Evolutionary conservation across 352 stramenopile species (phyloP).

Genomic region (Peronospora tabacina): DNA sequence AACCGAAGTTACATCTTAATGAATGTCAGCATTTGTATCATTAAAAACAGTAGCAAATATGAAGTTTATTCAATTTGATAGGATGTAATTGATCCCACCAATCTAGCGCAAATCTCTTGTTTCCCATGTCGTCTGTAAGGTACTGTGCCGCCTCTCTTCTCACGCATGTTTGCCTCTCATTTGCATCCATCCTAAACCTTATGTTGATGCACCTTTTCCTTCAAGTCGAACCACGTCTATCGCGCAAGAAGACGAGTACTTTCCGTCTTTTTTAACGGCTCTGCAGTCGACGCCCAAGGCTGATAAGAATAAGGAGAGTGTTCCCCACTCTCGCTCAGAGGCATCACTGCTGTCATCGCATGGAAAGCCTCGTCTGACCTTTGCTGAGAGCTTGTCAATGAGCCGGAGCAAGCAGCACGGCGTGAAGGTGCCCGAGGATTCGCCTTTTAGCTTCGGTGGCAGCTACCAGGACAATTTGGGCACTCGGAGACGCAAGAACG

Average conservation of each 20-base stretch:
- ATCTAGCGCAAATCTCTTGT: neutral
- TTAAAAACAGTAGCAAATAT: too few relatives aligned
- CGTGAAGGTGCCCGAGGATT: constrained; percentile 41
- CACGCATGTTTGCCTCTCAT: neutral
- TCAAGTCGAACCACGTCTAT: constrained; percentile 20
- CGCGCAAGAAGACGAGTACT: constrained; percentile 62
- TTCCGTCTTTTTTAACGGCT: constrained; percentile 61
- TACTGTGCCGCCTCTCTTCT: constrained; percentile 1
- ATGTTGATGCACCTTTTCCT: neutral
- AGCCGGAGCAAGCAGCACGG: constrained; percentile 34
- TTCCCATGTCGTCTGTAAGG: constrained; percentile 19
- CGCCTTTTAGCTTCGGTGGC: constrained; percentile 50
- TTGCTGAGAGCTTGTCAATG: constrained; percentile 66
- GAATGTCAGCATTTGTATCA: too few relatives aligned
- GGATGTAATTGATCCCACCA: constrained; percentile 1
- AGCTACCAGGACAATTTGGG: constrained; percentile 40
- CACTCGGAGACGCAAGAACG: constrained; percentile 44
- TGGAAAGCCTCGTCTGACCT: constrained; percentile 42
- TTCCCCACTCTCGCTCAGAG: constrained; percentile 24
- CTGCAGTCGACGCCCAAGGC: constrained; percentile 41
- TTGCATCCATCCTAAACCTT: neutral
- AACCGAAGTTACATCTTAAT: too few relatives aligned
- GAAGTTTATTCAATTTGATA: too few relatives aligned
- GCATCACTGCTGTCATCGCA: constrained; percentile 25
- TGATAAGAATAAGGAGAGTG: constrained; percentile 49